Conservation (phyloP, 495 filamentous ascomycete genomes). For the Neurospora sp. region DNA sequence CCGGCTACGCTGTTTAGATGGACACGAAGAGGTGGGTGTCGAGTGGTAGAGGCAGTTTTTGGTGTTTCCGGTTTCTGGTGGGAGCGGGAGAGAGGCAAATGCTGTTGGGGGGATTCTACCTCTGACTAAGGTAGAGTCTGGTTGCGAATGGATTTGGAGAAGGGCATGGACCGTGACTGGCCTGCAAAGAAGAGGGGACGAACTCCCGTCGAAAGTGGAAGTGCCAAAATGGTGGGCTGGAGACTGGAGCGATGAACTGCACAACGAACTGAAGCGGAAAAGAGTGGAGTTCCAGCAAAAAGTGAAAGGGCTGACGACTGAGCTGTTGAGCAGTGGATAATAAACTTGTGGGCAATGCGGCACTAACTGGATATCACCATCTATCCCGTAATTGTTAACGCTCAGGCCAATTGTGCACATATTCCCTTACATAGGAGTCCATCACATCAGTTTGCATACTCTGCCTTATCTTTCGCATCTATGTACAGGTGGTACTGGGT, state of each 20-base stretch:
- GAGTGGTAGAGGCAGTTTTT: not conserved
- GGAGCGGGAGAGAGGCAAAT: not conserved
- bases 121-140: not conserved
- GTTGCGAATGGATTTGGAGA: not conserved
- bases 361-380: not conserved
- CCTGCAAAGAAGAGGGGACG: not conserved
- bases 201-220: not conserved
- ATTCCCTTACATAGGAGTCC: not conserved
- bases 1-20: not conserved
- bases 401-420: not conserved
- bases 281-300: not conserved
- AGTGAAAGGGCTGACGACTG: not conserved
- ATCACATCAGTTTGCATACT: not conserved
- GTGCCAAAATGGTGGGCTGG: constrained; percentile 19
- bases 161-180: not conserved
- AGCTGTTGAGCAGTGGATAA: not conserved
- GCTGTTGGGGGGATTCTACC: not conserved
- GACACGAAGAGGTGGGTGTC: not conserved
- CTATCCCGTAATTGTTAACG: not conserved
- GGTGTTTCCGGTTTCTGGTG: not conserved
- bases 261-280: not conserved
- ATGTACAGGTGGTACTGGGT: not conserved
- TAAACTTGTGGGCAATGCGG: not conserved
- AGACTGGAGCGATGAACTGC: not conserved
- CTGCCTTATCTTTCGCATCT: not conserved